Evolutionary conservation across 306 rosid genomes (phyloP).

Genomic region (Abrus precatorius): DNA sequence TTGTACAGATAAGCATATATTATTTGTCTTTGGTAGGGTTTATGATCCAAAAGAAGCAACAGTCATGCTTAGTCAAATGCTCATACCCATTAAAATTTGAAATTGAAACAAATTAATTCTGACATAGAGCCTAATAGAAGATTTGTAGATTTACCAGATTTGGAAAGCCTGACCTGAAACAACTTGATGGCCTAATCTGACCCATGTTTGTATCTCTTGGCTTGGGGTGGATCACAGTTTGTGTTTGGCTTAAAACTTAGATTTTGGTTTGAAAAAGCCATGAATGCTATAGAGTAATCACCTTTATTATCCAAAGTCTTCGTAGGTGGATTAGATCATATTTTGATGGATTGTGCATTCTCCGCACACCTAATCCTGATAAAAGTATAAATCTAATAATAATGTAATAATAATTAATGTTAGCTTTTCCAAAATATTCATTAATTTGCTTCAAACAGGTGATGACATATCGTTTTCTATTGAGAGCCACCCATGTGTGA

Average conservation of each 20-base stretch:
- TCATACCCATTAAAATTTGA: too few species aligned
- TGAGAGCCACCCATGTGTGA: constrained; percentile 37
- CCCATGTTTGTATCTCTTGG: background rate
- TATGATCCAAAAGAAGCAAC: background rate
- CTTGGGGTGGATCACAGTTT: background rate
- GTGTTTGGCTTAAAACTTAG: background rate
- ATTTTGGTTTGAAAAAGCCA: background rate
- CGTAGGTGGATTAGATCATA: constrained; percentile 5
- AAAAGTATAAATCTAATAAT: background rate
- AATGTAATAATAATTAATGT: constrained; percentile 8
- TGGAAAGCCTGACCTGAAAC: too few species aligned
- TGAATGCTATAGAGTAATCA: background rate
- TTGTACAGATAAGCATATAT: background rate
- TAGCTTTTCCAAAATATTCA: background rate
- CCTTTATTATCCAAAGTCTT: constrained; percentile 18
- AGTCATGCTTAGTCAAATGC: too few species aligned
- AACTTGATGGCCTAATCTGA: too few species aligned
- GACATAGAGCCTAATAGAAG: too few species aligned
- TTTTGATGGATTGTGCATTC: constrained; percentile 18
- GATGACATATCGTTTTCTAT: constrained; percentile 31
- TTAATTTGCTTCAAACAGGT: constrained; percentile 27
- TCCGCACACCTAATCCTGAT: background rate
- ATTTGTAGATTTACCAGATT: too few species aligned
- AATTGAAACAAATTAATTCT: too few species aligned
- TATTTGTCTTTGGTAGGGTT: background rate